Percentiles rank a stretch among this genome's conserved stretches.
These are phyloP conservation scores for Dipsacomyces acuminosporus DNA, from an alignment of 371 early-diverging fungal genomes.

Conservation along the genomic window DNA sequence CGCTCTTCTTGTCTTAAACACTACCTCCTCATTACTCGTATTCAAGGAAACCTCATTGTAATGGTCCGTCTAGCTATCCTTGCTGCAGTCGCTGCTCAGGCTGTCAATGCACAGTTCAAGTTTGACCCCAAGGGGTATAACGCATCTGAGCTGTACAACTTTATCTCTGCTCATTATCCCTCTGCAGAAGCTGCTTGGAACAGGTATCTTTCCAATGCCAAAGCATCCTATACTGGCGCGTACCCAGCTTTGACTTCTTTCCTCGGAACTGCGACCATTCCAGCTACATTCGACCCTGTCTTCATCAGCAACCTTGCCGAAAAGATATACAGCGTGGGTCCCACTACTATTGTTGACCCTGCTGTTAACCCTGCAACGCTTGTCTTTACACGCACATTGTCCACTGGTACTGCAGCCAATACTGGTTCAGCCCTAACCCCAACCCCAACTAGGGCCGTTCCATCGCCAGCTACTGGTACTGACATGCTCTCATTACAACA, in stretches of 20 bases:
- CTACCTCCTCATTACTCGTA: too few relatives aligned
- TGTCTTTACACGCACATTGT: background rate
- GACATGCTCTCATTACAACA: too few relatives aligned
- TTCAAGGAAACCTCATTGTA: too few relatives aligned
- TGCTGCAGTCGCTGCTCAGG: background rate
- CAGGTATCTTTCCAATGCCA: constrained; percentile 14
- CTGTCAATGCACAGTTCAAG: constrained; percentile 15
- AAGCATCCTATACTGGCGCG: constrained; percentile 18
- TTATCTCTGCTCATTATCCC: constrained; percentile 21
- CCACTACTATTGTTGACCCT: constrained; percentile 21
- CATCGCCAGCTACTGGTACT: background rate
- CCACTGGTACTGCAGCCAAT: background rate
- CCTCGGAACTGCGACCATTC: constrained; percentile 16
- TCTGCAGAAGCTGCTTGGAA: constrained; percentile 19
- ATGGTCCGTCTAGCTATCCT: background rate
- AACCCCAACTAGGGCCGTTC: background rate
- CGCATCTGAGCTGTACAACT: constrained; percentile 11
- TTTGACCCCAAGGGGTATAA: constrained; percentile 25
- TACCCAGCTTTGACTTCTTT: constrained; percentile 26
- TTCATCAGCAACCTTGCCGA: constrained; percentile 21
- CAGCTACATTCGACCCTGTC: constrained; percentile 17
- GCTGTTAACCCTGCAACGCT: constrained; percentile 3
- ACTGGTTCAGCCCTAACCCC: background rate
- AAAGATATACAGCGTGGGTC: constrained; percentile 22
- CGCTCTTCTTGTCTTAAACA: too few relatives aligned